These are phyloP conservation scores for Physaria fendleri DNA, from an alignment of 345 rosid genomes.

Conservation along the genomic window DNA sequence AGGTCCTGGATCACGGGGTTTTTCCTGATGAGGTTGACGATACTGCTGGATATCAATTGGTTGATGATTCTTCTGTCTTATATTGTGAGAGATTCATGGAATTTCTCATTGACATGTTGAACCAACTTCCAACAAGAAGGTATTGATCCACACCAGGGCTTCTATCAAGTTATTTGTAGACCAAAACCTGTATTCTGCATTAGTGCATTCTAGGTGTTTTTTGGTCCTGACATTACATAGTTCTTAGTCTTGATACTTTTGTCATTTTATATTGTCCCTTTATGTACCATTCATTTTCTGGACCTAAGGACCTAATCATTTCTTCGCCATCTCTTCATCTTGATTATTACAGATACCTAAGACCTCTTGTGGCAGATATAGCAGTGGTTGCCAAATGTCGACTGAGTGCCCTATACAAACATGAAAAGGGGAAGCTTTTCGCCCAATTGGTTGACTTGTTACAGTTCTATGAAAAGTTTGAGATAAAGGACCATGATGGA, in stretches of 20 bases:
- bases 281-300: neutral
- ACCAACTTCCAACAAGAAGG: constrained; percentile 99
- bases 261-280: neutral
- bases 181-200: neutral
- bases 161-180: constrained; percentile 7
- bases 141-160: constrained; percentile 19
- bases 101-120: constrained; percentile 90
- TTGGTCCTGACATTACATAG: neutral
- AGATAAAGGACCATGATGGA: constrained; percentile 94
- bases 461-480: constrained; percentile 96
- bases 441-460: constrained; percentile 92
- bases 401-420: constrained; percentile 76
- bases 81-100: constrained; percentile 98
- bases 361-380: constrained; percentile 96
- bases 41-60: constrained; percentile 33
- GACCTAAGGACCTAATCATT: neutral
- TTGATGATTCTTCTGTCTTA: constrained; percentile 70
- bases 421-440: constrained; percentile 85
- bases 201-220: neutral
- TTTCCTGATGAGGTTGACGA: constrained; percentile 42
- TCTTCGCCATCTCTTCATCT: neutral
- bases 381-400: constrained; percentile 95
- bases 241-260: neutral
- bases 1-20: constrained; percentile 79
- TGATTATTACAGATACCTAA: constrained; percentile 58